Evolutionary conservation across 2,329 filamentous ascomycete species (phyloP).

Genomic region (Drechslerella coelobrocha): DNA sequence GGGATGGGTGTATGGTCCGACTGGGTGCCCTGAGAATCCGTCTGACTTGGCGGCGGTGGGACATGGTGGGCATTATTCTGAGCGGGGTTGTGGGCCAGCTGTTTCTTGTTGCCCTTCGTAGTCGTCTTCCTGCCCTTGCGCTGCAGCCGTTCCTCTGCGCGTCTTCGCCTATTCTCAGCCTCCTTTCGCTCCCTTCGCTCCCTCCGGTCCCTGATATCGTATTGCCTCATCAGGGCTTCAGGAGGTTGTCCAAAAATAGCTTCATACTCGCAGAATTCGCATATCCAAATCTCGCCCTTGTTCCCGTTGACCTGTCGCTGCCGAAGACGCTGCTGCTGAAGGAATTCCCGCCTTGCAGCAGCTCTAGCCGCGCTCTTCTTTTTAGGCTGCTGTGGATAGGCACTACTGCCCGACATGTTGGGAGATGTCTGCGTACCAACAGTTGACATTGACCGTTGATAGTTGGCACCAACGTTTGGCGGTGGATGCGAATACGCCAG

Average conservation of each 20-base stretch:
- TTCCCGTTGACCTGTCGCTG: constrained; percentile 46
- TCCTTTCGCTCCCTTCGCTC: constrained; percentile 73
- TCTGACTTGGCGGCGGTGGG: constrained; percentile 51
- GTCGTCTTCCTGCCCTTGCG: constrained; percentile 79
- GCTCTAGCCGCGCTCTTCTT: constrained; percentile 70
- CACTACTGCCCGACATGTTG: constrained; percentile 59
- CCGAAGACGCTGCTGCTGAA: constrained; percentile 71
- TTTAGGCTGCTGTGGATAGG: constrained; percentile 57
- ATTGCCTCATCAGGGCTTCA: constrained; percentile 81
- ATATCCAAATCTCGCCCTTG: constrained; percentile 84
- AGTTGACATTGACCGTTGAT: constrained; percentile 59
- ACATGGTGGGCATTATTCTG: constrained; percentile 57
- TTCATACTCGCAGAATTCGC: constrained; percentile 98
- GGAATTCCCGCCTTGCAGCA: constrained; percentile 77
- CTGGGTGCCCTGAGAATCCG: constrained; percentile 54
- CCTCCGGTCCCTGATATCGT: constrained; percentile 91
- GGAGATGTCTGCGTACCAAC: constrained; percentile 67
- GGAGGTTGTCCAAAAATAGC: constrained; percentile 90
- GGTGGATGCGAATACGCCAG: constrained; percentile 53
- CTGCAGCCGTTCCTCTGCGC: constrained; percentile 89
- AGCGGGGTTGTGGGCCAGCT: constrained; percentile 56
- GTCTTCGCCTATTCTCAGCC: constrained; percentile 73
- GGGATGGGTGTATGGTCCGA: constrained; percentile 54
- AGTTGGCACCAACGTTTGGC: constrained; percentile 56
- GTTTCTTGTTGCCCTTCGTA: constrained; percentile 60